phyloP scores from a whole-genome alignment of 352 stramenopile genomes.

The Lagenidium sp. region DNA sequence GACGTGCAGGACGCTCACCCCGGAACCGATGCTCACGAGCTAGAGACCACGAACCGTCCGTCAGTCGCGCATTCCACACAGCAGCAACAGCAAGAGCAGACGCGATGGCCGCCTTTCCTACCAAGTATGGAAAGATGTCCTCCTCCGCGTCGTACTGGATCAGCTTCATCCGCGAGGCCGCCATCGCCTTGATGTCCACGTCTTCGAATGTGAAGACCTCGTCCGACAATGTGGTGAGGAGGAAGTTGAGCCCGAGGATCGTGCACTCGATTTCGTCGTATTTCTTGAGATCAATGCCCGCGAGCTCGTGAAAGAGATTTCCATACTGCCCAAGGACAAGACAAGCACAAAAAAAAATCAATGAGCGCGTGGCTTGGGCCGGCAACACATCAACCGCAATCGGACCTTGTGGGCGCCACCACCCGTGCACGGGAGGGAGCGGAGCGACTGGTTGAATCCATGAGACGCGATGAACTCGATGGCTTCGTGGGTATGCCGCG shows the following conservation, averaged over 20 bases:
- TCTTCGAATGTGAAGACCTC: conserved; percentile 98
- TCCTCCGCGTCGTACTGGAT: conserved; percentile 72
- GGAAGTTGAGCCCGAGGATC: conserved; percentile 96
- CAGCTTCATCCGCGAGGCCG: conserved; percentile 64
- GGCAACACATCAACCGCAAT: no score
- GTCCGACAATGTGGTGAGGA: conserved; percentile 92
- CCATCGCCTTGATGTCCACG: conserved; percentile 70
- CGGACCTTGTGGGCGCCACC: conserved; percentile 78
- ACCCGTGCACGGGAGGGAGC: conserved; percentile 68
- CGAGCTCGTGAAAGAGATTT: conserved; percentile 53
- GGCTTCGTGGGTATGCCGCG: conserved; percentile 57
- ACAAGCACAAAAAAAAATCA: no score
- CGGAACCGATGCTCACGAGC: conserved; percentile 98
- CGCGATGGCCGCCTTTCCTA: no score
- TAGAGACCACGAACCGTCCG: conserved; percentile 6
- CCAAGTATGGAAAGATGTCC: conserved; percentile 80
- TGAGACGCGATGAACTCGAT: conserved; percentile 71
- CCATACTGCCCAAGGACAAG: conserved; percentile 40
- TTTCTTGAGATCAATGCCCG: conserved; percentile 77
- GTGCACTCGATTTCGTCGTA: conserved; percentile 95
- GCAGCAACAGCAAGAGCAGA: no score
- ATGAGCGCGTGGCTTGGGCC: no score
- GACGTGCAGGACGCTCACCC: conserved; percentile 95
- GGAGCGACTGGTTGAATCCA: conserved; percentile 75
- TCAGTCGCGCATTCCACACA: no score